Percentiles rank a stretch among this genome's conserved stretches.
Conservation (phyloP, 202 grass and related monocot species). For the Dendrocalamus latiflorus region DNA sequence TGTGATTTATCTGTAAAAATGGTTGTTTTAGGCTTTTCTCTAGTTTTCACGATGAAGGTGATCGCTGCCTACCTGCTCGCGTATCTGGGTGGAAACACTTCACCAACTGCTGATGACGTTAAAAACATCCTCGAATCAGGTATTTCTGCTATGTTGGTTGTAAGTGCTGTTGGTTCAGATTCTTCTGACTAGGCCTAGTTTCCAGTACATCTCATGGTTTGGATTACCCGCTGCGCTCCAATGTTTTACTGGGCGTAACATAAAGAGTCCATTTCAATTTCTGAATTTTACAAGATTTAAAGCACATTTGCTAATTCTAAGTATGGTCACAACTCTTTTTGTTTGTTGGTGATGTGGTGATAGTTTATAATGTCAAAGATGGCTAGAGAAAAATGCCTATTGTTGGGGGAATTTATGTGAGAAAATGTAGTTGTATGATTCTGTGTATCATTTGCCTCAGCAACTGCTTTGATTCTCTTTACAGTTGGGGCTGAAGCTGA, state of each 20-base stretch:
- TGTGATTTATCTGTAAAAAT: neutral
- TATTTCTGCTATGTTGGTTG: conserved; percentile 23
- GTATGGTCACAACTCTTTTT: neutral
- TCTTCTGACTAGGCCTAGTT: neutral
- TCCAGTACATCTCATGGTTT: neutral
- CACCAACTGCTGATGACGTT: conserved; percentile 42
- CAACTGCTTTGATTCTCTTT: neutral
- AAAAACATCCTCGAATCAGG: conserved; percentile 66
- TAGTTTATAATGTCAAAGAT: neutral
- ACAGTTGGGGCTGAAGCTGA: conserved; percentile 60
- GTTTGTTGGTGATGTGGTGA: neutral
- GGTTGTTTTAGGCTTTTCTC: neutral
- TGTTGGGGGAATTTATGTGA: neutral
- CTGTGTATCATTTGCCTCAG: neutral
- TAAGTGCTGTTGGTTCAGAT: neutral
- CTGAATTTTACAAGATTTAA: neutral
- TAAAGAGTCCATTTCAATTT: neutral
- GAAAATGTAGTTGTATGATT: neutral
- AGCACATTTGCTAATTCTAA: neutral
- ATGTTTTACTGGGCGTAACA: neutral
- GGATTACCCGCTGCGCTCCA: neutral
- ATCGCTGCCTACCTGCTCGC: conserved; percentile 61
- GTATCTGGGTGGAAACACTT: conserved; percentile 45
- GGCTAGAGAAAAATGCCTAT: neutral
- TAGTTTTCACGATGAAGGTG: conserved; percentile 45